phyloP scores from a whole-genome alignment of 106 monocot genomes.

The Posidonia australis region DNA sequence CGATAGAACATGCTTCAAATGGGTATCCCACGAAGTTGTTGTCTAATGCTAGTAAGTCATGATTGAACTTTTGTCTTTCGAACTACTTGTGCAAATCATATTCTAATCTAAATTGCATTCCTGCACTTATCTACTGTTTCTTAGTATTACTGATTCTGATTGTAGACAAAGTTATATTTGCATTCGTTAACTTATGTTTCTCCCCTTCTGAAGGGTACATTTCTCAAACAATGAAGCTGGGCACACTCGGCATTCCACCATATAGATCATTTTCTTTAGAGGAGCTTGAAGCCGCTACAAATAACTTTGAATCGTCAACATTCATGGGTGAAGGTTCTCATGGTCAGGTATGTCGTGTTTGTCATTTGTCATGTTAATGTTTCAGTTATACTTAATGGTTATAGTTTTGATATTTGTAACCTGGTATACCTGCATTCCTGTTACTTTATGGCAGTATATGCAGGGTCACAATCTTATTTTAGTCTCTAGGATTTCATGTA shows the following conservation, averaged over 20 bases:
- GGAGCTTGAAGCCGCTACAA: conserved; percentile 83
- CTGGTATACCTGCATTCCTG: too few species aligned
- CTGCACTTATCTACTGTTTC: too few species aligned
- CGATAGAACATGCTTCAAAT: conserved; percentile 68
- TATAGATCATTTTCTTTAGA: conserved; percentile 90
- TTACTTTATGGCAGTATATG: too few species aligned
- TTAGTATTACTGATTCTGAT: too few species aligned
- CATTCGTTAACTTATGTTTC: background rate
- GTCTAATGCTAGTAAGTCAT: conserved; percentile 79
- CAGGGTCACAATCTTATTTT: background rate
- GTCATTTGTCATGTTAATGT: too few species aligned
- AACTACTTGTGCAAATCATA: background rate
- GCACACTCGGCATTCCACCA: conserved; percentile 73
- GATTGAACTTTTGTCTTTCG: background rate
- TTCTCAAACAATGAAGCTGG: conserved; percentile 85
- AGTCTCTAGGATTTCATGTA: background rate
- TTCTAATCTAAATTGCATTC: too few species aligned
- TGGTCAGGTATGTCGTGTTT: conserved; percentile 76
- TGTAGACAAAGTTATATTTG: too few species aligned
- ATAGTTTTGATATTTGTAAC: too few species aligned
- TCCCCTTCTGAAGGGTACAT: conserved; percentile 56
- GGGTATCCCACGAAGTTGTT: conserved; percentile 66
- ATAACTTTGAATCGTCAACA: conserved; percentile 65
- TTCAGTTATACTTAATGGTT: too few species aligned
- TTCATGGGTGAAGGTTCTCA: conserved; percentile 79